Percentiles rank a stretch among this genome's conserved stretches.
phyloP scores from a whole-genome alignment of 2,329 filamentous ascomycete species.

The Stachybotrys chlorohalonatus region DNA sequence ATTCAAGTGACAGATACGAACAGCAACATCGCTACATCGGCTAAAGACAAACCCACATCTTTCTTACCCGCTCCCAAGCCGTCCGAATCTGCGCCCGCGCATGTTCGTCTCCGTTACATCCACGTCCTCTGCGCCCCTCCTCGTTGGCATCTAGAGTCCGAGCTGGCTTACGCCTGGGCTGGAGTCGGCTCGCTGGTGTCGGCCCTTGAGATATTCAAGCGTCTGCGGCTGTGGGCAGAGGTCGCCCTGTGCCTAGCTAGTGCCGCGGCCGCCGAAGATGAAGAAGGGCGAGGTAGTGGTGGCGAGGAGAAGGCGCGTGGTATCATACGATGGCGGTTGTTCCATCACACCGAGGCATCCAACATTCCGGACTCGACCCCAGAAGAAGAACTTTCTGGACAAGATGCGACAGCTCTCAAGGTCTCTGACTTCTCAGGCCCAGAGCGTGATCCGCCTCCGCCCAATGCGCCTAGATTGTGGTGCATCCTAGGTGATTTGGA shows the following conservation, averaged over 20 bases:
- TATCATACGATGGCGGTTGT: conserved; percentile 72
- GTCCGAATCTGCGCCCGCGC: conserved; percentile 68
- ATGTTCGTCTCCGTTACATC: conserved; percentile 72
- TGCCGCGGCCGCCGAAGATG: conserved; percentile 47
- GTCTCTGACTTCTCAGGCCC: conserved; percentile 48
- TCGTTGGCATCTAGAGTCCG: conserved; percentile 88
- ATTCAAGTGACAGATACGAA: conserved; percentile 35
- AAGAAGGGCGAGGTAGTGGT: conserved; percentile 41
- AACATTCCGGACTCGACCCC: conserved; percentile 23
- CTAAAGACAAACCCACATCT: conserved; percentile 48
- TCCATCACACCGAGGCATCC: conserved; percentile 46
- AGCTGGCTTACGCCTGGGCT: conserved; percentile 89
- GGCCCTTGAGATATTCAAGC: conserved; percentile 91
- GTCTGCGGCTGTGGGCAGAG: conserved; percentile 89
- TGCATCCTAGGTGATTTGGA: conserved; percentile 93
- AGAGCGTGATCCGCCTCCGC: conserved; percentile 59
- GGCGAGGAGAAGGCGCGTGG: conserved; percentile 72
- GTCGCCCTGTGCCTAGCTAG: conserved; percentile 79
- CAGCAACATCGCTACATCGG: conserved; percentile 11
- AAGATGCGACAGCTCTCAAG: conserved; percentile 48
- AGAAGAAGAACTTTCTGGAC: conserved; percentile 39
- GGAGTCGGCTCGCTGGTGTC: conserved; percentile 78
- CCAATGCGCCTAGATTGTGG: conserved; percentile 79
- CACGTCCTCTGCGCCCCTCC: conserved; percentile 78
- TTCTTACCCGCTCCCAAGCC: conserved; percentile 73